phyloP scores from a whole-genome alignment of 2,329 filamentous ascomycete genomes.

The Fusarium sublunatum region DNA sequence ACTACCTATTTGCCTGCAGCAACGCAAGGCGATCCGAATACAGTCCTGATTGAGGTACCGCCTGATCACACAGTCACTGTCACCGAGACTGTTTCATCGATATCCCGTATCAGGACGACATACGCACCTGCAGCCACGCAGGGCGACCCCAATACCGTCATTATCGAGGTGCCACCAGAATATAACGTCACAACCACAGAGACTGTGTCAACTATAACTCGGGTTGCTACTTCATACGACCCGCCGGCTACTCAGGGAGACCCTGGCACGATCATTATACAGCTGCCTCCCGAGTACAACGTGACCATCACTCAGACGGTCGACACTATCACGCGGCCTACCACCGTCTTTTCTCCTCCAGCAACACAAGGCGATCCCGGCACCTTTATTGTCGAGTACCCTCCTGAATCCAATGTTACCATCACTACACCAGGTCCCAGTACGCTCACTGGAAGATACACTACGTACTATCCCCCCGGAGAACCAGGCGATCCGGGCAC shows the following conservation, averaged over 20 bases:
- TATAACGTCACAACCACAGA: not conserved
- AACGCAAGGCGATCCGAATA: slow-evolving; percentile 17
- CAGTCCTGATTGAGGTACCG: slow-evolving; percentile 15
- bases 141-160: slow-evolving; percentile 11
- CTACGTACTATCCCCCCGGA: slow-evolving; percentile 3
- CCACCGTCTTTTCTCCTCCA: slow-evolving; percentile 6
- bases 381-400: slow-evolving; percentile 20
- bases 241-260: not conserved
- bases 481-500: slow-evolving; percentile 18
- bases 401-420: slow-evolving; percentile 18
- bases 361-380: slow-evolving; percentile 14
- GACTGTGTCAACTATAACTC: not conserved
- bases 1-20: slow-evolving; percentile 16
- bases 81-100: slow-evolving; percentile 1
- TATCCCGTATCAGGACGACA: not conserved
- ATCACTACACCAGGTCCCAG: slow-evolving; percentile 1
- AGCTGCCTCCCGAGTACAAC: not conserved
- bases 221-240: not conserved
- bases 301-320: slow-evolving; percentile 11
- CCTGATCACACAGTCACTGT: slow-evolving; percentile 4
- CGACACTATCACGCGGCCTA: slow-evolving; percentile 6
- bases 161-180: not conserved
- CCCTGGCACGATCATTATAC: not conserved
- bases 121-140: not conserved
- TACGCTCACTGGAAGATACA: slow-evolving; percentile 5